A percentile compares a stretch with the other conserved stretches of the same genome.
phyloP scores from a whole-genome alignment of 495 filamentous ascomycete species.

The Talaromyces borbonicus region DNA sequence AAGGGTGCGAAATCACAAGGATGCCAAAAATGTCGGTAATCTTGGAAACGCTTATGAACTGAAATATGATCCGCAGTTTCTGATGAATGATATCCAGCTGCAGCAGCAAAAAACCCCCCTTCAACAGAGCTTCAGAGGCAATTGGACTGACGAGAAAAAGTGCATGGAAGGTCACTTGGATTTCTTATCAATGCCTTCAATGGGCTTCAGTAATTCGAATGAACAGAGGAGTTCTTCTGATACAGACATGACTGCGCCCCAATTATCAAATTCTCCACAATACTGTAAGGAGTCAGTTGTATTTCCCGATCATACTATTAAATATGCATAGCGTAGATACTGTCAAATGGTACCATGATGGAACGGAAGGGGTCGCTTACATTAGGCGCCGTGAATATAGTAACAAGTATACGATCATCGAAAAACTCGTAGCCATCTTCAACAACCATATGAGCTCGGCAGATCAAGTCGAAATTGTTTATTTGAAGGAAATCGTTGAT shows the following conservation, averaged over 20 bases:
- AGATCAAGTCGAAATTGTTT: conserved; percentile 95
- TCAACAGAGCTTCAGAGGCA: too few species aligned
- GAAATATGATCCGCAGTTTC: too few species aligned
- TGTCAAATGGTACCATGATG: too few species aligned
- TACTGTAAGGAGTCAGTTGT: conserved; percentile 65
- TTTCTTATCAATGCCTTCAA: conserved; percentile 21
- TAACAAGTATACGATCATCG: conserved; percentile 87
- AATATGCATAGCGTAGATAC: too few species aligned
- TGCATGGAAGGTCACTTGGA: too few species aligned
- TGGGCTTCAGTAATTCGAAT: conserved; percentile 93
- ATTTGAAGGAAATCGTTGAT: conserved; percentile 91
- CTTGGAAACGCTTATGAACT: too few species aligned
- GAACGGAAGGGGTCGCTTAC: conserved; percentile 43
- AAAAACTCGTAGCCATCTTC: conserved; percentile 99
- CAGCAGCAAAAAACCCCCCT: too few species aligned
- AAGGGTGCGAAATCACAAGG: too few species aligned
- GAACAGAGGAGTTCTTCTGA: conserved; percentile 87
- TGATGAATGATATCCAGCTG: too few species aligned
- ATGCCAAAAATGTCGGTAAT: too few species aligned
- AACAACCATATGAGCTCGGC: conserved; percentile 98
- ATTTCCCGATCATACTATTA: too few species aligned
- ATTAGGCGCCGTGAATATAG: conserved; percentile 95
- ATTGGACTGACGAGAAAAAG: too few species aligned
- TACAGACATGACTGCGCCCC: conserved; percentile 98
- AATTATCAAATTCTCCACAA: conserved; percentile 98